These are phyloP conservation scores for Kwoniella sp. DNA, from an alignment of 768 basidiomycete genomes.

Conservation along the genomic window DNA sequence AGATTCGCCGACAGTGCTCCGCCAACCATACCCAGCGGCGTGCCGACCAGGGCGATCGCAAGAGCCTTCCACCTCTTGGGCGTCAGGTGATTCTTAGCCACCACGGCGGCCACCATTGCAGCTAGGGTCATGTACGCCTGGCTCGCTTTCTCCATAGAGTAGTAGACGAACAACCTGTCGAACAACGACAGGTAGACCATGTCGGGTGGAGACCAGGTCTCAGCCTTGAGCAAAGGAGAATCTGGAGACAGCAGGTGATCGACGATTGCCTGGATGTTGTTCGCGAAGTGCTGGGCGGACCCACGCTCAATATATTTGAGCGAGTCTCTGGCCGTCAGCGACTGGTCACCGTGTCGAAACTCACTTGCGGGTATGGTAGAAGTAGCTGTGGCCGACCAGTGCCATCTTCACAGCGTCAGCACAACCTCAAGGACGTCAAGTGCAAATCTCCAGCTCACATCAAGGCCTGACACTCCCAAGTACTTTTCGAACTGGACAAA, in stretches of 20 bases:
- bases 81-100: conserved; percentile 40
- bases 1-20: conserved; percentile 64
- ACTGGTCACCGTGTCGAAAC: conserved; percentile 4
- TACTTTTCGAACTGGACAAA: conserved; percentile 91
- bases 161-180: conserved; percentile 62
- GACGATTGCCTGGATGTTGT: conserved; percentile 76
- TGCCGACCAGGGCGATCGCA: conserved; percentile 54
- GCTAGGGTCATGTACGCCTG: conserved; percentile 58
- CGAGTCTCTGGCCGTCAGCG: conserved; percentile 54
- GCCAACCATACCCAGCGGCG: conserved; percentile 57
- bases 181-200: conserved; percentile 70
- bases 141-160: conserved; percentile 68
- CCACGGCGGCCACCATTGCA: conserved; percentile 52
- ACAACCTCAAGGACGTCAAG: neutral
- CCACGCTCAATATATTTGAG: conserved; percentile 81
- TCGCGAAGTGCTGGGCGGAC: conserved; percentile 83
- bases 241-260: conserved; percentile 64
- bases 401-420: conserved; percentile 60
- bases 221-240: conserved; percentile 49
- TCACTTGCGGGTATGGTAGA: conserved; percentile 87
- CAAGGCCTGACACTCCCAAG: conserved; percentile 81
- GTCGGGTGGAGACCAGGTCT: conserved; percentile 59
- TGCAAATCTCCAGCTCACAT: conserved; percentile 56
- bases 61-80: conserved; percentile 37
- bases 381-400: conserved; percentile 78